phyloP scores from a whole-genome alignment of 441 rosid species.

The Kokia cookei region DNA sequence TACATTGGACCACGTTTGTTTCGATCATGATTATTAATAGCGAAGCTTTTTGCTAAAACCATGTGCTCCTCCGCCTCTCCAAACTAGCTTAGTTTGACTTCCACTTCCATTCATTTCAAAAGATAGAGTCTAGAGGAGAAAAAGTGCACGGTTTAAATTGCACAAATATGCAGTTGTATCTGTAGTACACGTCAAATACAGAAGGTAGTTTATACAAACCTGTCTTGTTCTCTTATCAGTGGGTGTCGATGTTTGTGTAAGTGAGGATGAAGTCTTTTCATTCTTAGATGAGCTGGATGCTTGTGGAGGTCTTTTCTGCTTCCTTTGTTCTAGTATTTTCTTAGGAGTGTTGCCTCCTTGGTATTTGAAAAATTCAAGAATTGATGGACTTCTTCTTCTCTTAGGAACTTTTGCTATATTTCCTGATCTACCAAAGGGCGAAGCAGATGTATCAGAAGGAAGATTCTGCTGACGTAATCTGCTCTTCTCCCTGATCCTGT shows the following conservation, averaged over 20 bases:
- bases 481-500: constrained; percentile 75
- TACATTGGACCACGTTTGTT: neutral
- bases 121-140: constrained; percentile 55
- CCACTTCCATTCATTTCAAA: constrained; percentile 48
- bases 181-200: neutral
- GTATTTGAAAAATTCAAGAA: constrained; percentile 76
- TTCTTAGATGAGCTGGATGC: constrained; percentile 34
- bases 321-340: constrained; percentile 46
- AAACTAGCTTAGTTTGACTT: constrained; percentile 75
- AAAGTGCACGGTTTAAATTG: neutral
- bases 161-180: neutral
- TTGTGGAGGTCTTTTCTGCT: constrained; percentile 44
- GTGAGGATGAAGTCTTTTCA: constrained; percentile 31
- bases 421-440: constrained; percentile 28
- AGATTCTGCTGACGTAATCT: constrained; percentile 56
- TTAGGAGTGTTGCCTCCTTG: constrained; percentile 52
- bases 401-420: constrained; percentile 37
- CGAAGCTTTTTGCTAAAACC: constrained; percentile 26
- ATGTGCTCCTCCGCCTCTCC: constrained; percentile 50
- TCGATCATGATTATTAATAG: constrained; percentile 16
- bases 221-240: constrained; percentile 73
- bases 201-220: constrained; percentile 33
- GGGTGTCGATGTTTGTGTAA: constrained; percentile 52
- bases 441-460: constrained; percentile 41
- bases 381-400: constrained; percentile 79